Evolutionary conservation across 345 rosid species (phyloP).

Genomic region (Arabidopsis arenosa): DNA sequence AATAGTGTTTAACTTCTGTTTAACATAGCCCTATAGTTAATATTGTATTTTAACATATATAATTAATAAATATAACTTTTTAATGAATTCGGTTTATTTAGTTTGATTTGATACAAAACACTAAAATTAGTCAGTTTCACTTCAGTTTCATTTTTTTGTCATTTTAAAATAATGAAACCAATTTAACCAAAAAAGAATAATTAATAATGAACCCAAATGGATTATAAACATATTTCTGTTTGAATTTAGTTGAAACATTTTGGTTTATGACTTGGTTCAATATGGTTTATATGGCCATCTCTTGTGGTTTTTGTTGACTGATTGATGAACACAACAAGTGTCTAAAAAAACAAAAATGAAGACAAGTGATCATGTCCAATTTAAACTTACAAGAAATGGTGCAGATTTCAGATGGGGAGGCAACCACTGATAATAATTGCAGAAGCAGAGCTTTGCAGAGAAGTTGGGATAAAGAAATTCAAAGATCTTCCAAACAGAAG

Average conservation of each 20-base stretch:
- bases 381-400: not conserved
- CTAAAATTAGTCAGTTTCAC: not conserved
- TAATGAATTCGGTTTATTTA: not conserved
- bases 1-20: not conserved
- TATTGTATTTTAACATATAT: not conserved
- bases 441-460: conserved; percentile 82
- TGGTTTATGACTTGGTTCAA: not conserved
- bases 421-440: conserved; percentile 87
- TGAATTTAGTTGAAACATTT: not conserved
- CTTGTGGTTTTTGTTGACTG: not conserved
- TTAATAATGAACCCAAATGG: not conserved
- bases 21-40: not conserved
- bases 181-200: too few species aligned
- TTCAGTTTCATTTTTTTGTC: not conserved
- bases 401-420: conserved; percentile 98
- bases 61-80: not conserved
- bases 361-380: not conserved
- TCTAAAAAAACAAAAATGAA: too few species aligned
- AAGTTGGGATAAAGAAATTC: conserved; percentile 91
- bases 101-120: not conserved
- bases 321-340: not conserved
- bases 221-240: not conserved
- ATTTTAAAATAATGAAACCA: not conserved
- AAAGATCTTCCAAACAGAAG: conserved; percentile 85
- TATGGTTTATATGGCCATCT: not conserved